phyloP scores from a whole-genome alignment of 2,329 filamentous ascomycete species.

The Ophiostoma pallidulum region DNA sequence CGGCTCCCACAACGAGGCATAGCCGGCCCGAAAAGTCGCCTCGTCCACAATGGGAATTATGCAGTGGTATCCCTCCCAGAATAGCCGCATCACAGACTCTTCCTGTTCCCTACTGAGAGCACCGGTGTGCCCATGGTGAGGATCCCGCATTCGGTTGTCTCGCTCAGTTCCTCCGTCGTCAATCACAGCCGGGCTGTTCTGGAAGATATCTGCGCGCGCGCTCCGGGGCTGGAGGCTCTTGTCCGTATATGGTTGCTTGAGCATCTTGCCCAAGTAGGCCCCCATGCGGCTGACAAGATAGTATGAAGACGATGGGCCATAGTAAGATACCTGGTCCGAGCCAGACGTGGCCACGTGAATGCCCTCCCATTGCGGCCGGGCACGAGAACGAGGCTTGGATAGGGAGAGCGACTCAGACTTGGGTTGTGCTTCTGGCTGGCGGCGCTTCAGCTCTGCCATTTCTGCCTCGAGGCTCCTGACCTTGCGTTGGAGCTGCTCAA shows the following conservation, averaged over 20 bases:
- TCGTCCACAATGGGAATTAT: constrained; percentile 30
- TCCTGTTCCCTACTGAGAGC: too few relatives aligned
- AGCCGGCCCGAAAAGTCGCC: constrained; percentile 28
- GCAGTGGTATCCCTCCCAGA: constrained; percentile 32
- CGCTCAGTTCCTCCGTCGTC: too few relatives aligned
- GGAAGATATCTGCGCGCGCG: too few relatives aligned
- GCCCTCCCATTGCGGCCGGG: constrained; percentile 23
- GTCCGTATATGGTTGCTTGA: constrained; percentile 22
- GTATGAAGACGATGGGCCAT: constrained; percentile 34
- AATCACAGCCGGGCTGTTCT: too few relatives aligned
- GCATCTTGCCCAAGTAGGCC: constrained; percentile 24
- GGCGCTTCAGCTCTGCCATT: background rate
- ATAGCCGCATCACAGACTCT: constrained; percentile 31
- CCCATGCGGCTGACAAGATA: constrained; percentile 36
- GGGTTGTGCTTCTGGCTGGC: too few relatives aligned
- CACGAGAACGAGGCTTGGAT: too few relatives aligned
- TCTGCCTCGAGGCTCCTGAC: too few relatives aligned
- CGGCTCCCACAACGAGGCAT: constrained; percentile 30
- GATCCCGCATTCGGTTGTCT: too few relatives aligned
- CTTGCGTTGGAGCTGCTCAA: too few relatives aligned
- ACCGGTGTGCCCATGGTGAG: too few relatives aligned
- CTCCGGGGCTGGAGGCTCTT: constrained; percentile 13
- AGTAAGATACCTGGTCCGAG: constrained; percentile 30
- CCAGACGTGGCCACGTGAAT: constrained; percentile 28
- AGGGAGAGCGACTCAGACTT: too few relatives aligned